Conservation (phyloP, 768 basidiomycete species). For the Russula virescens region DNA sequence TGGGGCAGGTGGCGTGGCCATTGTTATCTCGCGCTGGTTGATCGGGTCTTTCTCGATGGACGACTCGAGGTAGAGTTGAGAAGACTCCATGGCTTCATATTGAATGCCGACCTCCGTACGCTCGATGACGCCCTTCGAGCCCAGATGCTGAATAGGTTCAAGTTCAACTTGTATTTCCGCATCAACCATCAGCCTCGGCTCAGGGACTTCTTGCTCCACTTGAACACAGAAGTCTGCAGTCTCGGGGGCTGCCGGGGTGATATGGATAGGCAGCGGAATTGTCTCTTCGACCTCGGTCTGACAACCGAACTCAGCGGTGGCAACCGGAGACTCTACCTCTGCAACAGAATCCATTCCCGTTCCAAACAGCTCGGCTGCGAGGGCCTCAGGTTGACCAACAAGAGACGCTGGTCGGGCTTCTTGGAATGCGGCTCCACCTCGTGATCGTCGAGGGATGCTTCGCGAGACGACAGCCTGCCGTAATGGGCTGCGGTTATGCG, state of each 20-base stretch:
- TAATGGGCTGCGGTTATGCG: conserved; percentile 51
- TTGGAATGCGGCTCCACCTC: conserved; percentile 66
- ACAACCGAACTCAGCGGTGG: conserved; percentile 56
- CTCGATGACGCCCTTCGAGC: conserved; percentile 16
- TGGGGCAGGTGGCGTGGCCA: conserved; percentile 5
- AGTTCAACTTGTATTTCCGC: conserved; percentile 32
- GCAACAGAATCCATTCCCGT: conserved; percentile 41
- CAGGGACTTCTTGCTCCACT: conserved; percentile 27
- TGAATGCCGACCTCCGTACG: conserved; percentile 49
- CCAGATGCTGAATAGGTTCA: conserved; percentile 17
- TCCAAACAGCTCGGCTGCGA: conserved; percentile 57
- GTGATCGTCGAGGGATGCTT: conserved; percentile 45
- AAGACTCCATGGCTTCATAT: conserved; percentile 35
- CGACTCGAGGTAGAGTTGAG: conserved; percentile 21
- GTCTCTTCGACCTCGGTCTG: conserved; percentile 55
- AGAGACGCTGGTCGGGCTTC: conserved; percentile 66
- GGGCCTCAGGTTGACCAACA: conserved; percentile 65
- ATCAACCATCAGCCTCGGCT: conserved; percentile 24
- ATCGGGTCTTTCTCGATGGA: conserved; percentile 23
- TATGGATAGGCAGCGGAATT: conserved; percentile 28
- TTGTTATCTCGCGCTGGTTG: conserved; percentile 26
- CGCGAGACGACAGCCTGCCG: conserved; percentile 52
- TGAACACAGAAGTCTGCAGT: conserved; percentile 33
- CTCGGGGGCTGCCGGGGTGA: conserved; percentile 28
- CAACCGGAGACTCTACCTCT: conserved; percentile 33